Base-by-base conservation (phyloP, 495 filamentous ascomycete species). In the Aspergillus sclerotioniger region DNA sequence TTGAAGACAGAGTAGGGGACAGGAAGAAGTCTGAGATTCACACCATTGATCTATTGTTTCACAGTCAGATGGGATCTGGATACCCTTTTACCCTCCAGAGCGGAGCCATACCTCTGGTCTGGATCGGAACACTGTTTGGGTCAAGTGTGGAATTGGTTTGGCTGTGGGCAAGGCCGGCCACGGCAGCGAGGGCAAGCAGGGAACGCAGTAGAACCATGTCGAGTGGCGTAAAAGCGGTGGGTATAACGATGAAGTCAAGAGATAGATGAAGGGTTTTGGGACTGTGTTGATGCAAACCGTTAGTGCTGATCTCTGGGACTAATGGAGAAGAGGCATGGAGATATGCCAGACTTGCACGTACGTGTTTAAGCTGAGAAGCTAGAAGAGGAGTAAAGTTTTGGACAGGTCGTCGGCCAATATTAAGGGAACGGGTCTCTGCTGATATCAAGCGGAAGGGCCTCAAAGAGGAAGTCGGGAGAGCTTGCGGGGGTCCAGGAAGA, bases 1-100 rank as follows among this genome's bases (percentile, higher is more conserved):
- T 64, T 96, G 89, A 41, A 87, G 75, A 76, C 92, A 96, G 65
- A 96, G 84, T 54, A 90, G 76, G 7, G 89, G 89, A 69, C 90
- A 95, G 50, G 81, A 74, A 46, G 82, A 81, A 49, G 71, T 77
- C 69, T 95, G 87, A 56, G 81, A 73, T 15, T 68, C 56, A 70
- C 90, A 95, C 90, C 90, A 95, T 41, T 73, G 71, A 33, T 79
- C 87, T 90, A 66, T 47, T 15, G 33, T 32, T 25, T 35, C 37
- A 20, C 9, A 60, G 71, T 54, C 50, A 55, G 21, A 13, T 31
- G 45, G 47, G 35, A 21, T 48, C 32, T 1, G 16, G 13, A 4
- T 41, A 10, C 17, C 20, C 17, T 6, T 33, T n/a, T 17, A 7
- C 6, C 16, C 25, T 1, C 9, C 2, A 3, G 9, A 31, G 47